Base-by-base conservation (phyloP, 257 asterid species). In the Rubia yunnanensis region DNA sequence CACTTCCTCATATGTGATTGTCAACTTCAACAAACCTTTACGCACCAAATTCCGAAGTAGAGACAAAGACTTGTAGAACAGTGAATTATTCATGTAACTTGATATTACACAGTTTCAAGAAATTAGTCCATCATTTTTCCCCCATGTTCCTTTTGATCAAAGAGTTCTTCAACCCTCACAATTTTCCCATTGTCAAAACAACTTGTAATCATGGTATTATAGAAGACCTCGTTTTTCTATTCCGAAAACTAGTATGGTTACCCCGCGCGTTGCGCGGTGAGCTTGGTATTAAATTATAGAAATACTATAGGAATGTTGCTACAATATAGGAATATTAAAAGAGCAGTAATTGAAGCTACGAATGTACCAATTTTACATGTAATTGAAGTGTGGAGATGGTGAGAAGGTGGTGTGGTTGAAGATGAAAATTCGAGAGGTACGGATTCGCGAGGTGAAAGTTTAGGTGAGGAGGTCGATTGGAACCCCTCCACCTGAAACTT, bases 91-190 rank as follows among this genome's bases (percentile, higher is more conserved):
- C 23, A 73, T 85, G 26, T 78, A 87, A 20, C 97, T 95, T 23
- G 97, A 79, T 65, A 90, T 84, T 92, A 90, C 80, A 0, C 92
- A 81, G 77, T 88, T 88, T 95, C 96, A 91, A 0, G 95, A 82
- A 67, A 85, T 78, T 79, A 86, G 59, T 61, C 74, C 87, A 70
- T 70, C 79, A 23, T 67, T 41, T 69, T 77, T 26, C 84, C 87
- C 38, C 80, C 90, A 22, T 31, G 14, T 58, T 79, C 86, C 96
- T 87, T 83, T 73, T 49, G 69, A 74, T 78, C 69, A 38, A 90
- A 85, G 57, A 85, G 81, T 74, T 85, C 87, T 73, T 77, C 77
- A 17, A 89, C 96, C 66, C 71, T 84, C 0, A 56, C 22, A 77
- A 84, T 64, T 30, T 82, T 77, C 52, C 87, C 81, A 59, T 76